A percentile compares a stretch with the other conserved stretches of the same genome.
Evolutionary conservation across 257 asterid genomes (phyloP).

Genomic region (Solanum pimpinellifolium): DNA sequence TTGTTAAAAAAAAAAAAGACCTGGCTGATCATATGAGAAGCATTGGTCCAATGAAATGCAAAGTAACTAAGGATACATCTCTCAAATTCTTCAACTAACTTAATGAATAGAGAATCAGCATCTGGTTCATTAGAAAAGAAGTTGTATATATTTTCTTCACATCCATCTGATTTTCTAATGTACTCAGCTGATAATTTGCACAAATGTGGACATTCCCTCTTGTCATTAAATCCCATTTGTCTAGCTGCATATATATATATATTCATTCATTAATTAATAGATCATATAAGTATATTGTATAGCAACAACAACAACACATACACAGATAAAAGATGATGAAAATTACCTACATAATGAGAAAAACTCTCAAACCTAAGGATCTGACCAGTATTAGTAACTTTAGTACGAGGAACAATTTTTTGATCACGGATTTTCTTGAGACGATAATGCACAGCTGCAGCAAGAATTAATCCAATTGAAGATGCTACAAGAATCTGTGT

Average conservation of each 20-base stretch:
- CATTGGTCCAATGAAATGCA: slow-evolving; percentile 89
- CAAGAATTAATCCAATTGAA: slow-evolving; percentile 67
- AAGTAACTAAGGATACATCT: slow-evolving; percentile 88
- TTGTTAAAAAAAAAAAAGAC: slow-evolving; percentile 10
- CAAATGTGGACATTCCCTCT: slow-evolving; percentile 64
- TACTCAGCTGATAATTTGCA: slow-evolving; percentile 84
- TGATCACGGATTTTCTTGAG: slow-evolving; percentile 41
- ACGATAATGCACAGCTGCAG: slow-evolving; percentile 65
- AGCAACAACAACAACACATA: not conserved
- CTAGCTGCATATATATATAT: slow-evolving; percentile 38
- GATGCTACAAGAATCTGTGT: slow-evolving; percentile 61
- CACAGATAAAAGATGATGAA: not conserved
- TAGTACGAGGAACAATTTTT: slow-evolving; percentile 48
- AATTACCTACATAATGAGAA: slow-evolving; percentile 89
- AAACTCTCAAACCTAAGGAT: slow-evolving; percentile 62
- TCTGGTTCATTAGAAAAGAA: slow-evolving; percentile 62
- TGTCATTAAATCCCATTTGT: slow-evolving; percentile 79
- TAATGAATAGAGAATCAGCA: slow-evolving; percentile 73
- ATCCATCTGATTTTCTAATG: slow-evolving; percentile 61
- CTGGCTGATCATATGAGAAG: slow-evolving; percentile 74
- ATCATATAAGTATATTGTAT: not conserved
- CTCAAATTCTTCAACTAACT: slow-evolving; percentile 84
- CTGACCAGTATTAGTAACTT: slow-evolving; percentile 55
- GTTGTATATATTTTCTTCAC: slow-evolving; percentile 74
- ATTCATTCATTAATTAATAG: not conserved